Evolutionary conservation across 768 basidiomycete species (phyloP), one percentile per base, ranked within the genome.

Genomic region (Vararia minispora): DNA sequence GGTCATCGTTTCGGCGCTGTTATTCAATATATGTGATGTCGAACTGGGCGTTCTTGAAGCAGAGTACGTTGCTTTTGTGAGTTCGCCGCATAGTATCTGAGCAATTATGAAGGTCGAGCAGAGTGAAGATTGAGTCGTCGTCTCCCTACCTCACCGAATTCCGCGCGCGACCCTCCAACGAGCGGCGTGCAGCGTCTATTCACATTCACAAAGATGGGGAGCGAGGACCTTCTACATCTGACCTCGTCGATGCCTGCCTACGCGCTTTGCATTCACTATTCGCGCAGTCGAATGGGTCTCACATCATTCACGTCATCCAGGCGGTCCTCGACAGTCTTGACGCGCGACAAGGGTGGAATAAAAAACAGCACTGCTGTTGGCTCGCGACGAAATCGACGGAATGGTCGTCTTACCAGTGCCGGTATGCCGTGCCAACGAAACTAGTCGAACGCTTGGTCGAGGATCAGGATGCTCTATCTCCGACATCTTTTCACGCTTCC

Each of bases 371-470:
- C 49, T 92, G 80, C 52, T 72, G 76, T 39, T 97, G 90, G 90
- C 66, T 88, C 41, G 74, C 80, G 10, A 72, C 76, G 41, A 79
- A 73, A 51, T 68, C 74, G 5, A 76, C 77, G n/a, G 80, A 87
- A 50, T 92, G 87, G 84, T 73, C 85, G 5, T 87, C 85, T 52
- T 88, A 92, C 46, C 92, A 92, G 54, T 92, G 92, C 58, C 82
- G 92, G 18, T 94, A 86, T 51, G 82, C 81, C 18, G 74, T 95
- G 6, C 87, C 91, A 3, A 85, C 87, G 1, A 74, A 79, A 53
- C 63, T 94, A 3, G 76, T 94, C 10, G 89, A 92, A 51, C 70
- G 72, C 18, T 69, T 95, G 4, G 65, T 77, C 16, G 68, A 73
- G 44, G 69, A 68, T 32, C 78, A 74, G 50, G 81, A 84, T 38